phyloP scores from a whole-genome alignment of 495 filamentous ascomycete species.

The Penicillium macrosclerotiorum region DNA sequence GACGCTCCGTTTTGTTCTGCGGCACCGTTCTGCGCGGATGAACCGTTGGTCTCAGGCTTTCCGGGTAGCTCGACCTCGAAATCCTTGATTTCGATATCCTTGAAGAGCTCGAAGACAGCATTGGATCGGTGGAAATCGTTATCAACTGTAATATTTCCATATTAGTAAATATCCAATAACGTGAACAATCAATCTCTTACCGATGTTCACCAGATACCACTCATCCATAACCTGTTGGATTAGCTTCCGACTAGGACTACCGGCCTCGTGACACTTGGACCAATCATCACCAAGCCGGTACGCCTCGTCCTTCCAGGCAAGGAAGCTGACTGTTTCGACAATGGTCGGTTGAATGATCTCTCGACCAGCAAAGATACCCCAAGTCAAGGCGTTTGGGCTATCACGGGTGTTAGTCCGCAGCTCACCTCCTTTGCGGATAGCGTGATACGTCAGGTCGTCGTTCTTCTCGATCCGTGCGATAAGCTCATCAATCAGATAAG shows the following conservation, averaged over 20 bases:
- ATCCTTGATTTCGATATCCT: slow-evolving; percentile 68
- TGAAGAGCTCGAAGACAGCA: slow-evolving; percentile 80
- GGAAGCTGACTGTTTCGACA: slow-evolving; percentile 94
- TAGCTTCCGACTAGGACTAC: slow-evolving; percentile 75
- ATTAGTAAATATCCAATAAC: neutral
- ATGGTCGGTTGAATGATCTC: slow-evolving; percentile 99
- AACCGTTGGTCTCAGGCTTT: slow-evolving; percentile 19
- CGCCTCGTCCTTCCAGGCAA: slow-evolving; percentile 99
- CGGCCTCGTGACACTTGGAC: slow-evolving; percentile 81
- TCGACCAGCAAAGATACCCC: slow-evolving; percentile 98
- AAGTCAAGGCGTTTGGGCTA: slow-evolving; percentile 94
- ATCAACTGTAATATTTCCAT: slow-evolving; percentile 60
- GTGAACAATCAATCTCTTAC: slow-evolving; percentile 46
- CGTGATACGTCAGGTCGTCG: slow-evolving; percentile 86
- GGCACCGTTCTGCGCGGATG: slow-evolving; percentile 15
- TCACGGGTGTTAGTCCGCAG: slow-evolving; percentile 80
- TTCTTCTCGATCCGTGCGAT: slow-evolving; percentile 75
- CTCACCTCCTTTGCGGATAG: slow-evolving; percentile 76
- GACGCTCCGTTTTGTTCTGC: slow-evolving; percentile 22
- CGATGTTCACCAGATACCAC: slow-evolving; percentile 95
- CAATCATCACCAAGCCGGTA: slow-evolving; percentile 90
- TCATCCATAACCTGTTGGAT: slow-evolving; percentile 81
- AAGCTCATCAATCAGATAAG: slow-evolving; percentile 74
- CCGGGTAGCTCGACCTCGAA: slow-evolving; percentile 48
- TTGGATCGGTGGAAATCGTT: slow-evolving; percentile 87